Base-by-base conservation (phyloP, 1,139 yeast genomes). In the Williopsis jadinii region DNA sequence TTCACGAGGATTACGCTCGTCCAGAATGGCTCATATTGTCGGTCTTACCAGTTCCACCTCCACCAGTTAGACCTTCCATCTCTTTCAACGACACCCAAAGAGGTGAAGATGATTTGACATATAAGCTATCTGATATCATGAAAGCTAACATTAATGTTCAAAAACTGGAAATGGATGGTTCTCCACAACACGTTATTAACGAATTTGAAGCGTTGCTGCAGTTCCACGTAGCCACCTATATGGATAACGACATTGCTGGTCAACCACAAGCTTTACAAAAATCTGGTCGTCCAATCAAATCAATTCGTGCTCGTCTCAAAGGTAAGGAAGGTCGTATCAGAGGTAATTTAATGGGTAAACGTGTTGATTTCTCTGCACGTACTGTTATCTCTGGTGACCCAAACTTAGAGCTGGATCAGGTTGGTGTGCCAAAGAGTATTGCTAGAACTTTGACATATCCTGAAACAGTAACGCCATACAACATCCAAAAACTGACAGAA, bases 191-290 rank as follows among this genome's bases (percentile, higher is more conserved):
- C 63, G 97, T 94, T 39, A 84, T 92, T 53, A 86, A 87, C 61
- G 99, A 94, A 66, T 92, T 94, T 59, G 98, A 94, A 62, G 85
- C 95, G 35, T 75, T 94, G 54, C 72, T 94, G 47, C 99, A 94
- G 61, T 94, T 88, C 64, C 98, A 92, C 59, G 97, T 94, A 39
- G 98, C 99, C n/a, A 92, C 99, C 1, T 92, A 92, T 63, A 92
- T 92, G 99, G 98, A 92, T 67, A 92, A 92, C 61, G 98, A 92
- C 68, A 92, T 92, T 66, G 98, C 98, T n/a, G 98, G 99, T 49
- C 98, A 92, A 67, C 99, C 98, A 0, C 98, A 92, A 64, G 98
- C 99, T 33, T 75, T 92, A 50, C 99, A 94, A 62, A 94, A 94
- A 66, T 87, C 97, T 39, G 99, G 98, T 44, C 85, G 98, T 68